Evolutionary conservation across 2,329 filamentous ascomycete genomes (phyloP), one percentile per base, ranked within the genome.

Genomic region (Trichophyton simii): DNA sequence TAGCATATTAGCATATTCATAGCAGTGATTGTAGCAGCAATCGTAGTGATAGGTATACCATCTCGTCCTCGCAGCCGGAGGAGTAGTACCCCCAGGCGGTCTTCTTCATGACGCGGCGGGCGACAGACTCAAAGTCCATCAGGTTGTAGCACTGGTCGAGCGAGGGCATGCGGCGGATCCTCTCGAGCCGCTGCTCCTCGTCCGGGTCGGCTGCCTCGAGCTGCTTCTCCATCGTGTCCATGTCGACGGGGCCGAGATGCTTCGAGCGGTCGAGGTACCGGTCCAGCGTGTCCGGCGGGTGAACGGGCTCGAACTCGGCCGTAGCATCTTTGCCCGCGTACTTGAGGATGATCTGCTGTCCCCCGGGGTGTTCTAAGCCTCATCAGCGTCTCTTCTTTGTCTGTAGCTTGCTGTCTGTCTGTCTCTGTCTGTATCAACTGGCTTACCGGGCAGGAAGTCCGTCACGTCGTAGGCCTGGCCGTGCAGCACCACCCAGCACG

Each of bases 61-160:
- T 91, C 74, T 92, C 89, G 70, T 95, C 89, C 71, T 94, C 89
- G 0, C 92, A 90, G 61, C 89, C 92, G 70, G 88, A 94, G 0
- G 90, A 96, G 75, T 99, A 99, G 78, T 99, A 99, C 28, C 88
- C 94, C 94, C 94, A 99, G 0, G 92, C 92, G 1, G 87, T 87
- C 78, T 88, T 95, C 82, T 95, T 96, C 92, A 97, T 96, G 61
- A 95, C 84, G 44, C 84, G 80, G 68, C 87, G 85, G 3, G 94
- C 94, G 41, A 97, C 92, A 2, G 89, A 85, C 80, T 99, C 94
- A 73, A 99, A 99, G 76, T 99, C 94, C 77, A 94, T 83, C 63
- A 96, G 77, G 72, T 96, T 96, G 76, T 91, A 96, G 79, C 91
- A 96, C 72, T 95, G 88, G 66, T 88, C 86, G 63, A 96, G 78